Percentiles rank a stretch among this genome's conserved stretches.
These are phyloP conservation scores for Rutidosis leptorrhynchoides DNA, from an alignment of 129 eudicot genomes.

Conservation along the genomic window DNA sequence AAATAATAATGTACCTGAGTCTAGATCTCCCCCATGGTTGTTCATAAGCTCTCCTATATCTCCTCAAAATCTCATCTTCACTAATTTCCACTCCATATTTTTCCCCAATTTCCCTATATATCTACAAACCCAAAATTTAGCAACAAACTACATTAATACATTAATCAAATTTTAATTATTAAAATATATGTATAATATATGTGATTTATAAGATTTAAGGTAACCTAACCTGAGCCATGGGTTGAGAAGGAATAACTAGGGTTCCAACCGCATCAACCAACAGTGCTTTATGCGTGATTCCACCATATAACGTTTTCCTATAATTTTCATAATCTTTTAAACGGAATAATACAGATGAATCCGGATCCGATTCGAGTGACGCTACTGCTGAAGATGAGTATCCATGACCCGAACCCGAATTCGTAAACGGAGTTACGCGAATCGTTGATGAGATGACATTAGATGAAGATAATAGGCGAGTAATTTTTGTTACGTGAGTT, in stretches of 20 bases:
- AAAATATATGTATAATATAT: background rate
- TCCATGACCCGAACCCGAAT: slow-evolving; percentile 18
- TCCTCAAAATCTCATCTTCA: slow-evolving; percentile 63
- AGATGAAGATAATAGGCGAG: slow-evolving; percentile 15
- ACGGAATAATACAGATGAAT: slow-evolving; percentile 40
- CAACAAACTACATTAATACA: background rate
- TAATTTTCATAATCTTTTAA: slow-evolving; percentile 71
- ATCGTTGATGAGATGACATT: slow-evolving; percentile 15
- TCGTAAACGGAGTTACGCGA: slow-evolving; percentile 21
- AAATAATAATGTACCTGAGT: slow-evolving; percentile 60
- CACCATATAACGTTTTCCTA: slow-evolving; percentile 77
- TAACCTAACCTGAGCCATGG: slow-evolving; percentile 84
- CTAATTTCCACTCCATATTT: slow-evolving; percentile 85
- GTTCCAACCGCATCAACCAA: slow-evolving; percentile 99
- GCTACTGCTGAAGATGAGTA: slow-evolving; percentile 37
- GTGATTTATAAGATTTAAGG: background rate
- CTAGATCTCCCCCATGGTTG: slow-evolving; percentile 98
- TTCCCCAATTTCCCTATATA: slow-evolving; percentile 87
- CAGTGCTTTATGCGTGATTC: slow-evolving; percentile 87
- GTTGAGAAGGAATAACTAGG: slow-evolving; percentile 91
- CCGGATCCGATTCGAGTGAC: slow-evolving; percentile 32
- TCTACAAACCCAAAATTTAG: slow-evolving; percentile 38
- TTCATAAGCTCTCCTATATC: slow-evolving; percentile 90
- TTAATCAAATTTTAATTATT: background rate
- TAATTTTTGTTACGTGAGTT: slow-evolving; percentile 20